phyloP scores from a whole-genome alignment of 306 rosid genomes.

The Cajanus cajan region DNA sequence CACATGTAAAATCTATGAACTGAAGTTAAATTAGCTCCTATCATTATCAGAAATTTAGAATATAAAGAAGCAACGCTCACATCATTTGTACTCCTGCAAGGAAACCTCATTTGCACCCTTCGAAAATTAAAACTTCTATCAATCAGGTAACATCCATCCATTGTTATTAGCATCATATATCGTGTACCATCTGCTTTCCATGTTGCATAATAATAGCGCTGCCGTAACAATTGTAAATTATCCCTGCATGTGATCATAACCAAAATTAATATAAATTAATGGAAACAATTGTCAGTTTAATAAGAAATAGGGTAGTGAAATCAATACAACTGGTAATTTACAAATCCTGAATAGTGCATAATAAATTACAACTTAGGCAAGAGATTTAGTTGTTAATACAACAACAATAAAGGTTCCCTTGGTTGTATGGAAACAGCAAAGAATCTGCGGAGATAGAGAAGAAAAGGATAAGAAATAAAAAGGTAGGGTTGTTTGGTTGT shows the following conservation, averaged over 20 bases:
- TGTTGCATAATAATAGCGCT: constrained; percentile 97
- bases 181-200: constrained; percentile 99
- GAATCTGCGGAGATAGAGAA: too few species aligned
- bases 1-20: neutral
- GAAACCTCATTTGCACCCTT: constrained; percentile 99
- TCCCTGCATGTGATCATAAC: constrained; percentile 64
- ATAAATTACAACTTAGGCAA: neutral
- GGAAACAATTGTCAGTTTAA: neutral
- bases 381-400: neutral
- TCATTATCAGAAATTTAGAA: neutral
- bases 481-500: too few species aligned
- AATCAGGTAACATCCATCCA: constrained; percentile 95
- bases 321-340: neutral
- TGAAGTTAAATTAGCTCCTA: constrained; percentile 13
- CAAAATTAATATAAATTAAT: constrained; percentile 25
- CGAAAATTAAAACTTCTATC: constrained; percentile 90
- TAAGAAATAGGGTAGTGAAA: neutral
- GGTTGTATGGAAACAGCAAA: too few species aligned
- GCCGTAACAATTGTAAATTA: constrained; percentile 83
- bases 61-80: constrained; percentile 49
- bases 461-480: too few species aligned
- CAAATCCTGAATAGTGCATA: neutral
- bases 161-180: constrained; percentile 96
- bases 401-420: neutral
- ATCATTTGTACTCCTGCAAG: constrained; percentile 79